phyloP scores from a whole-genome alignment of 352 stramenopile species.

The Globisporangium spiculum region DNA sequence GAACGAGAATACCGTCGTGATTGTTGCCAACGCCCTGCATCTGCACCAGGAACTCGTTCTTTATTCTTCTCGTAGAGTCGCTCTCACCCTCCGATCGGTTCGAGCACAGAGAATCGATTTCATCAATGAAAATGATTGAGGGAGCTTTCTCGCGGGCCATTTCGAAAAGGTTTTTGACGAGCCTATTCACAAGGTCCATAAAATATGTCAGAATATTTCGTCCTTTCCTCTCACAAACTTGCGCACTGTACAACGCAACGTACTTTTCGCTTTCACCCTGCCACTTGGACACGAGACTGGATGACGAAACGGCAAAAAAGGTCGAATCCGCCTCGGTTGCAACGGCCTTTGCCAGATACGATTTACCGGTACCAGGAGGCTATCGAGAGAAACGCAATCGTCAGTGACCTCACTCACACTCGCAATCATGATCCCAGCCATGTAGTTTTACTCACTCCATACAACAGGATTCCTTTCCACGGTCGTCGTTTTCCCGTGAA shows the following conservation, averaged over 20 bases:
- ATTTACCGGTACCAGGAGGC: slow-evolving; percentile 93
- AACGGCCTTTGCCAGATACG: slow-evolving; percentile 96
- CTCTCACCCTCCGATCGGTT: slow-evolving; percentile 93
- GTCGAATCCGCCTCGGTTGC: slow-evolving; percentile 98
- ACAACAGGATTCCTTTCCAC: slow-evolving; percentile 97
- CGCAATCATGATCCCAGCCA: background rate
- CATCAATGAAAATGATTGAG: slow-evolving; percentile 97
- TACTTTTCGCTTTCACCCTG: slow-evolving; percentile 95
- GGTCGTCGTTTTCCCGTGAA: slow-evolving; percentile 92
- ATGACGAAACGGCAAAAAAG: slow-evolving; percentile 98
- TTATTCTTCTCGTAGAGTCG: slow-evolving; percentile 94
- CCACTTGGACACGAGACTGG: slow-evolving; percentile 98
- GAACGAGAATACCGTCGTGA: slow-evolving; percentile 91
- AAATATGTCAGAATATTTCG: background rate
- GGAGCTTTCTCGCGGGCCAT: slow-evolving; percentile 94
- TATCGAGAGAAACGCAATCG: slow-evolving; percentile 16
- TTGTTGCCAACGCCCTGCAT: slow-evolving; percentile 95
- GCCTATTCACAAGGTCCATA: slow-evolving; percentile 28
- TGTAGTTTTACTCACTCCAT: slow-evolving; percentile 81
- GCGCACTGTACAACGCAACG: background rate
- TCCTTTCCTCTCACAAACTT: slow-evolving; percentile 1
- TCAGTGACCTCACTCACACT: background rate
- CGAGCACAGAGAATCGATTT: slow-evolving; percentile 96
- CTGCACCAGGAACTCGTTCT: slow-evolving; percentile 98
- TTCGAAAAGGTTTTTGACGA: slow-evolving; percentile 98